Evolutionary conservation across 1,139 yeast species (phyloP).

Genomic region (Hanseniaspora uvarum): DNA sequence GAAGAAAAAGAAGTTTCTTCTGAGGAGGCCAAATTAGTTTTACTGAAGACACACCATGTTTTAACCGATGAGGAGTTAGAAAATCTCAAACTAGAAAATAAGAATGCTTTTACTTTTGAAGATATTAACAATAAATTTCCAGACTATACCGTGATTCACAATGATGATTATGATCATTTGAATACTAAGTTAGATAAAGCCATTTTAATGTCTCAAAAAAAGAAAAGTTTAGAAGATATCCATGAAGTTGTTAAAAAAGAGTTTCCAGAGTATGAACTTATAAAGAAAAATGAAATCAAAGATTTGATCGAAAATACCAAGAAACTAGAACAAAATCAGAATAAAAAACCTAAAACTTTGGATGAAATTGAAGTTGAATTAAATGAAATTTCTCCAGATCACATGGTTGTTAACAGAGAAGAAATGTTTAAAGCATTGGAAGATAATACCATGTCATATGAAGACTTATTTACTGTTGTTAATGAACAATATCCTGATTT

Average conservation of each 20-base stretch:
- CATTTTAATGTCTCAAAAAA: background rate
- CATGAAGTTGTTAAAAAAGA: background rate
- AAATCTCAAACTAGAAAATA: background rate
- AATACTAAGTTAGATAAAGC: background rate
- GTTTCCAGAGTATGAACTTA: background rate
- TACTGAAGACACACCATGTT: background rate
- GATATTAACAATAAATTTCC: conserved; percentile 2
- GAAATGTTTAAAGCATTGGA: conserved; percentile 14
- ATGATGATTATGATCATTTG: background rate
- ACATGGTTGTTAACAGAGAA: conserved; percentile 13
- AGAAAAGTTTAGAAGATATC: conserved; percentile 4
- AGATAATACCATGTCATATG: conserved; percentile 7
- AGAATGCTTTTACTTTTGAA: conserved; percentile 1
- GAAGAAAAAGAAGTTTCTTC: background rate
- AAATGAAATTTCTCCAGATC: background rate
- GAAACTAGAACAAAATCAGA: no score
- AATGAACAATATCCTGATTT: conserved; percentile 9
- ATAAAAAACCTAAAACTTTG: background rate
- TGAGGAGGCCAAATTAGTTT: background rate
- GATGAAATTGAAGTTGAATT: conserved; percentile 1
- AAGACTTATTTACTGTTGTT: conserved; percentile 1
- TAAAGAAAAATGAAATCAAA: background rate
- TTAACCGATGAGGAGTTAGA: conserved; percentile 1
- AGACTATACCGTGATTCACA: conserved; percentile 1
- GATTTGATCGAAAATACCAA: background rate